Conservation (phyloP, 2,329 filamentous ascomycete genomes). For the Diaporthe caulivora region DNA sequence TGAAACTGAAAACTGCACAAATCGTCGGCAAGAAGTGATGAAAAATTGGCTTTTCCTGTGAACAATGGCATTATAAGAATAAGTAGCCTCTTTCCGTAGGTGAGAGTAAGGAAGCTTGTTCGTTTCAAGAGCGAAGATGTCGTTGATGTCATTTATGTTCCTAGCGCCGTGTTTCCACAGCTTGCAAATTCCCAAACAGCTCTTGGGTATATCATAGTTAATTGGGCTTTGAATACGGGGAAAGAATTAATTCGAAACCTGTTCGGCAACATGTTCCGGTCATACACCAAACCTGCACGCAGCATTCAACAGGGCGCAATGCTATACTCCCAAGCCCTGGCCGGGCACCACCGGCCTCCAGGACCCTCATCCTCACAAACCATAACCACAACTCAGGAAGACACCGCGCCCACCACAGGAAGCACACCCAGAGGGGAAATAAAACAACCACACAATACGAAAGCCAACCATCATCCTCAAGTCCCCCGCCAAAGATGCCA, state of each 20-base stretch:
- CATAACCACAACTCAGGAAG: not conserved
- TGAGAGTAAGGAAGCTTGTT: not conserved
- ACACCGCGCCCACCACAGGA: not conserved
- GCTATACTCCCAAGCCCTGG: slow-evolving; percentile 24
- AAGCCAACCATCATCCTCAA: not conserved
- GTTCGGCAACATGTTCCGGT: not conserved
- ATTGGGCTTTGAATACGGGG: too few species aligned
- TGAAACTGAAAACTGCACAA: not conserved
- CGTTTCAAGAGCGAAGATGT: not conserved
- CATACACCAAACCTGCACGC: not conserved
- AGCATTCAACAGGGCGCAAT: not conserved
- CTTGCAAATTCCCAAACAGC: not conserved
- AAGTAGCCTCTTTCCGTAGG: not conserved
- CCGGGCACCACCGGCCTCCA: not conserved
- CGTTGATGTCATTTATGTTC: slow-evolving; percentile 30
- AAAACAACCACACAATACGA: not conserved
- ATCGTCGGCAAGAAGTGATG: not conserved
- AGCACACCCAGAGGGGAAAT: not conserved
- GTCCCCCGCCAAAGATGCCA: not conserved
- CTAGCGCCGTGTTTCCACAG: not conserved
- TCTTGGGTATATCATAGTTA: not conserved
- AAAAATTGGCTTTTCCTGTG: not conserved
- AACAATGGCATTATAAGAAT: not conserved
- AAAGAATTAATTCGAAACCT: too few species aligned
- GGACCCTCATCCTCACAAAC: not conserved